phyloP scores from a whole-genome alignment of 140 eudicot species.

The Erigeron philadelphicus region DNA sequence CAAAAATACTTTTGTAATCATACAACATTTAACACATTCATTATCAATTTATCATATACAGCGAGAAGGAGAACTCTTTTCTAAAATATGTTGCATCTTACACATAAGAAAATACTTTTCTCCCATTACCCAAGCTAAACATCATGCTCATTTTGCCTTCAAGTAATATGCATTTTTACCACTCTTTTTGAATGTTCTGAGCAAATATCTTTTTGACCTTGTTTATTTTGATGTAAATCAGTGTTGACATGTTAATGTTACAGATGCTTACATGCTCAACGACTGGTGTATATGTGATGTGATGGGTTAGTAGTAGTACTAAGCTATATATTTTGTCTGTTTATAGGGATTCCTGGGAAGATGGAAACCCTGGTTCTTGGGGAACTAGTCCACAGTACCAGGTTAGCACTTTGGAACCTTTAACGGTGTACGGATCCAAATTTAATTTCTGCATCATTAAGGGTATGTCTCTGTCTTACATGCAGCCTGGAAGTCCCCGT shows the following conservation, averaged over 20 bases:
- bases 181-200: background rate
- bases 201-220: background rate
- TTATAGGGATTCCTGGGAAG: slow-evolving; percentile 86
- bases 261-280: background rate
- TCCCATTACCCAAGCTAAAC: too few relatives aligned
- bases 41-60: too few relatives aligned
- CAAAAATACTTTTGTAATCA: too few relatives aligned
- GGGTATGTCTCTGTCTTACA: too few relatives aligned
- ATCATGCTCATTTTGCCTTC: too few relatives aligned
- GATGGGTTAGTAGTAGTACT: background rate
- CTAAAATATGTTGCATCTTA: too few relatives aligned
- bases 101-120: too few relatives aligned
- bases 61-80: too few relatives aligned
- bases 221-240: background rate
- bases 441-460: background rate
- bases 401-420: slow-evolving; percentile 32
- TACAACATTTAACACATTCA: too few relatives aligned
- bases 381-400: slow-evolving; percentile 81
- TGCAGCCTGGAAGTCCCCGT: slow-evolving; percentile 93
- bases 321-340: too few relatives aligned
- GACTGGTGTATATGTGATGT: slow-evolving; percentile 1
- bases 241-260: background rate
- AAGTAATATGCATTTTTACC: background rate
- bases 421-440: background rate
- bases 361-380: slow-evolving; percentile 93